phyloP scores from a whole-genome alignment of 208 protist genomes.

The Trichomonas tenax region DNA sequence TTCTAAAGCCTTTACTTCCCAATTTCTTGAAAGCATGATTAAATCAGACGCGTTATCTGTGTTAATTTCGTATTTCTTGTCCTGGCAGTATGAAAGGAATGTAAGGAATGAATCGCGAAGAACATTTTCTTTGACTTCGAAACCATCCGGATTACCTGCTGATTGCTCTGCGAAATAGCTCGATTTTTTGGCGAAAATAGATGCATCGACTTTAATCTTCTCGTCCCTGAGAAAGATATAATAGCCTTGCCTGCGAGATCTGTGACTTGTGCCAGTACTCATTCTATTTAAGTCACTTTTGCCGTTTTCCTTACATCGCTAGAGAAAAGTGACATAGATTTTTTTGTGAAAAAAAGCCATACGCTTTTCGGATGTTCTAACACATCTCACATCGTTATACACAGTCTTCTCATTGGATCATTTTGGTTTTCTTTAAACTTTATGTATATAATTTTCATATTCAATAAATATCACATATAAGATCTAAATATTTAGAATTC shows the following conservation, averaged over 20 bases:
- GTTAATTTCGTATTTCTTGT: not conserved
- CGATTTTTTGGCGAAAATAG: not conserved
- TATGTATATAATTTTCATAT: too few relatives aligned
- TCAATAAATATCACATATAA: too few relatives aligned
- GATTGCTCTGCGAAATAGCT: not conserved
- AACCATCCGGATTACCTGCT: not conserved
- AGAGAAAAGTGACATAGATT: too few relatives aligned
- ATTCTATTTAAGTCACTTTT: not conserved
- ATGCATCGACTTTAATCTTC: not conserved
- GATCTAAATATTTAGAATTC: too few relatives aligned
- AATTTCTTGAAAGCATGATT: not conserved
- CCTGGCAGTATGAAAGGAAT: not conserved
- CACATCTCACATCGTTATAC: too few relatives aligned
- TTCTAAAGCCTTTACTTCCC: not conserved
- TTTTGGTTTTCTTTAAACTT: too few relatives aligned
- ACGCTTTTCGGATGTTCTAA: too few relatives aligned
- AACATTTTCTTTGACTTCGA: not conserved
- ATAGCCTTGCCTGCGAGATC: not conserved
- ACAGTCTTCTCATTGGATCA: too few relatives aligned
- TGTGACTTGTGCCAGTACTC: not conserved
- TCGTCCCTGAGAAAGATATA: not conserved
- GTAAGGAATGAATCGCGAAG: not conserved
- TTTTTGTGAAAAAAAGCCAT: too few relatives aligned
- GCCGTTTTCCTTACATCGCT: not conserved
- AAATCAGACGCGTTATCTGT: not conserved